Evolutionary conservation across 2,329 filamentous ascomycete genomes (phyloP).

Genomic region (Endothia cerciana): DNA sequence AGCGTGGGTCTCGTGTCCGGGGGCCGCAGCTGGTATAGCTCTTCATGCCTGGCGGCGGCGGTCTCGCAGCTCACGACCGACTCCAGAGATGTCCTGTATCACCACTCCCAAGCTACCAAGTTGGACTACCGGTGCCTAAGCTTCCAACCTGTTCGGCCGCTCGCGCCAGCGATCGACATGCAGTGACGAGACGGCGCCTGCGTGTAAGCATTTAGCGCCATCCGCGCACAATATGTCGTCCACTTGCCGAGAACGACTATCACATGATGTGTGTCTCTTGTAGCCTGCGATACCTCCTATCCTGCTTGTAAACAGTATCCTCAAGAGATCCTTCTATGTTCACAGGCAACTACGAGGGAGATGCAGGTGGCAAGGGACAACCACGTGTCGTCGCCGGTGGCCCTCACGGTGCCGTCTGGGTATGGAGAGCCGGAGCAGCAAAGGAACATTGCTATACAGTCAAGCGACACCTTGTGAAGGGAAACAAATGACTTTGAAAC

Average conservation of each 20-base stretch:
- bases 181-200: constrained; percentile 1
- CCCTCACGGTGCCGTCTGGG: background rate
- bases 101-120: background rate
- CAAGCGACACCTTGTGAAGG: too few relatives aligned
- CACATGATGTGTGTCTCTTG: background rate
- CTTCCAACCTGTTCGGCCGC: background rate
- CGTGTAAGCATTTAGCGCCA: constrained; percentile 16
- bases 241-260: background rate
- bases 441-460: too few relatives aligned
- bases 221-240: background rate
- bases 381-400: background rate
- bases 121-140: background rate
- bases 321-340: background rate
- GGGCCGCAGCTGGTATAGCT: background rate
- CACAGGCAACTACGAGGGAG: background rate
- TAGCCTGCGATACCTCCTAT: background rate
- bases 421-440: background rate
- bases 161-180: background rate
- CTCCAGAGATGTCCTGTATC: too few relatives aligned
- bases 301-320: too few relatives aligned
- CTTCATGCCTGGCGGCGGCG: too few relatives aligned
- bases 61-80: too few relatives aligned
- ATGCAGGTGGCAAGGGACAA: background rate
- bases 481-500: too few relatives aligned
- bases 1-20: too few relatives aligned